Percentiles rank a stretch among this genome's conserved stretches.
These are phyloP conservation scores for Meyerozyma smithsonii DNA, from an alignment of 1,139 yeast genomes.

Conservation along the genomic window DNA sequence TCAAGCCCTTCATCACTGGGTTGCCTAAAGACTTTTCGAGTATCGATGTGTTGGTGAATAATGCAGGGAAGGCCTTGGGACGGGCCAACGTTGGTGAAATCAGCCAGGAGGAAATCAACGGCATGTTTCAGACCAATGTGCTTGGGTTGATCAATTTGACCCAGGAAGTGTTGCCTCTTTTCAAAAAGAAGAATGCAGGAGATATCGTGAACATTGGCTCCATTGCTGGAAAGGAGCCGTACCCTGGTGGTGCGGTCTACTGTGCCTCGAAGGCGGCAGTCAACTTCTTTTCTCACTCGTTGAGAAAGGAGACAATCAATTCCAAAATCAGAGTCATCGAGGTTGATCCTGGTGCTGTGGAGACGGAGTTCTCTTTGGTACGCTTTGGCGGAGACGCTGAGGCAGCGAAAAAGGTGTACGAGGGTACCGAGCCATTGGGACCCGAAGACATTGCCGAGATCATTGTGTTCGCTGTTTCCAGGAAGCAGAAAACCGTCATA, in stretches of 20 bases:
- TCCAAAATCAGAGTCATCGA: constrained; percentile 77
- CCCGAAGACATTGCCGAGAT: constrained; percentile 82
- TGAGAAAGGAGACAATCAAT: constrained; percentile 72
- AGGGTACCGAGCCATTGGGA: constrained; percentile 65
- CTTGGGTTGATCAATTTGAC: constrained; percentile 38
- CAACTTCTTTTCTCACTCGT: constrained; percentile 66
- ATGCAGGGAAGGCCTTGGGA: constrained; percentile 43
- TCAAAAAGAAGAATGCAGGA: constrained; percentile 51
- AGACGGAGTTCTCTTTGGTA: constrained; percentile 78
- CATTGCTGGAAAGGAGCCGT: constrained; percentile 83
- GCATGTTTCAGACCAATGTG: constrained; percentile 41
- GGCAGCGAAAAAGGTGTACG: constrained; percentile 69
- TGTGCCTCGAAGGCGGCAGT: constrained; percentile 88
- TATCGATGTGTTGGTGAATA: constrained; percentile 36
- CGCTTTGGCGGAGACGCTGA: constrained; percentile 68
- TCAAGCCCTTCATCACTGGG: constrained; percentile 25
- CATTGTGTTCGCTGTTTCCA: constrained; percentile 65
- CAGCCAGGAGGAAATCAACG: constrained; percentile 25
- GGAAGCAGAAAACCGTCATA: constrained; percentile 70
- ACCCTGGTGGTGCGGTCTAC: constrained; percentile 82
- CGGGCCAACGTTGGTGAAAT: constrained; percentile 34
- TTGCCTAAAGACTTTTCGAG: constrained; percentile 35
- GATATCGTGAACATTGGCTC: constrained; percentile 83
- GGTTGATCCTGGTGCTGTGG: constrained; percentile 84
- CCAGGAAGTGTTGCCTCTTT: constrained; percentile 39